Base-by-base conservation (phyloP, 2,329 filamentous ascomycete genomes). In the Cordyceps farinosa region DNA sequence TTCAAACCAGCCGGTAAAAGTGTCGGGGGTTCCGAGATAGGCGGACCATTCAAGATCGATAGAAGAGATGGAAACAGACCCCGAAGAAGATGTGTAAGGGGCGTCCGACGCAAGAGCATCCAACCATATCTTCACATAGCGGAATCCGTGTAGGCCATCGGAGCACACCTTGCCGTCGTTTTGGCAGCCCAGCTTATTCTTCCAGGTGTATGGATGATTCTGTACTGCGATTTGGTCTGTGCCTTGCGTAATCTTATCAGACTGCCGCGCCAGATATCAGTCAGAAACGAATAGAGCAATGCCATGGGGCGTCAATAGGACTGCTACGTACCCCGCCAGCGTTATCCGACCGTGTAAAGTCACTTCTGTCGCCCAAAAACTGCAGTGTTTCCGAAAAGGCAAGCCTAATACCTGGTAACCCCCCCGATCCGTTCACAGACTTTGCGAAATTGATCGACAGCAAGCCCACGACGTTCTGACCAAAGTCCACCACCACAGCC, bases 71-170 rank as follows among this genome's bases (percentile, higher is more conserved):
- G 71, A 70, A 1, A 84, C 76, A 3, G 72, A 68, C 5, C 82
- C 82, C 1, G 73, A 72, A 0, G 76, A 64, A 0, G 75, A 71
- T 0, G 81, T 80, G 67, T 80, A 74, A 2, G 81, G 80, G 1
- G 76, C 69, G 69, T 84, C 82, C 0, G 67, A 65, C 1, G 72
- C 32, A 1, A 83, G 68, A 0, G 80, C 78, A 64, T 80, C 78
- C 3, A 84, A 72, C 51, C 75, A 76, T 34, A 84, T 78, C 59
- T 77, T 81, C 45, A 84, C 67, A 64, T 83, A 84, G 44, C 82
- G 77, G 67, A 84, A 84, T 5, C 80, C 82, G 60, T 84, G 82
- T 5, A 84, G 70, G 2, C 82, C 82, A 63, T 84, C 82, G 0
- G 78, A 72, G 66, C 82, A 84, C 13, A 84, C 80, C 62, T 81